Evolutionary conservation across 441 rosid species (phyloP), one percentile per base, ranked within the genome.

Genomic region (Pelargonium fulgidum): DNA sequence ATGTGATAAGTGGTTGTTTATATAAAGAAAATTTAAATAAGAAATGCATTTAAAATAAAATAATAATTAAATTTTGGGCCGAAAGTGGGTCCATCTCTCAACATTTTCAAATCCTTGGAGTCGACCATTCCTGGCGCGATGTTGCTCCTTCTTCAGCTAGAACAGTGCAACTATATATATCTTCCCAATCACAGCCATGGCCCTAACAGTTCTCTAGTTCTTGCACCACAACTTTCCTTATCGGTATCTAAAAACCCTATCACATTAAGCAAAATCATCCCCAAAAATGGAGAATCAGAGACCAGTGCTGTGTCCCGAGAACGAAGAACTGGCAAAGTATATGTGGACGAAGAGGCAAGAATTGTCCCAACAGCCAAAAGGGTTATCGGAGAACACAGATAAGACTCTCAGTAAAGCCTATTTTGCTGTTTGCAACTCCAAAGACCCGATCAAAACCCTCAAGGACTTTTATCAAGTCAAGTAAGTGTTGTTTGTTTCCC

Each of bases 301-400:
- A 70, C 76, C 86, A 45, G 87, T 80, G 13, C 3, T 73, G 66
- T 86, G 95, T 70, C 66, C 75, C 2, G 91, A 82, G 75, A 92
- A 90, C 68, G 87, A 84, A 76, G 89, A 75, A 50, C 79, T 92
- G 68, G 89, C 79, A 14, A 78, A 75, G 26, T 79, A 73, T 82
- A 70, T 90, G 86, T 45, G 80, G 77, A 85, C 78, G 78, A 88
- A 84, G 87, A 82, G 82, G 87, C 82, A 81, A 68, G 96, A 89
- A 77, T 66, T 86, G 74, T 80, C 87, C 9, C 81, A 83, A 52
- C 79, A 70, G 63, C 93, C 96, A 5, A 86, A 86, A 75, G 97
- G 95, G 67, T 70, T 93, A 67, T 83, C 92, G 0, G 92, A 88
- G 69, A 89, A 88, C 68, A 11, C 70, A 2, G 89, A 87, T 48